Percentiles rank a stretch among this genome's conserved stretches.
These are phyloP conservation scores for Puccinia novopanici DNA, from an alignment of 1,284 basidiomycete species.

Conservation along the genomic window DNA sequence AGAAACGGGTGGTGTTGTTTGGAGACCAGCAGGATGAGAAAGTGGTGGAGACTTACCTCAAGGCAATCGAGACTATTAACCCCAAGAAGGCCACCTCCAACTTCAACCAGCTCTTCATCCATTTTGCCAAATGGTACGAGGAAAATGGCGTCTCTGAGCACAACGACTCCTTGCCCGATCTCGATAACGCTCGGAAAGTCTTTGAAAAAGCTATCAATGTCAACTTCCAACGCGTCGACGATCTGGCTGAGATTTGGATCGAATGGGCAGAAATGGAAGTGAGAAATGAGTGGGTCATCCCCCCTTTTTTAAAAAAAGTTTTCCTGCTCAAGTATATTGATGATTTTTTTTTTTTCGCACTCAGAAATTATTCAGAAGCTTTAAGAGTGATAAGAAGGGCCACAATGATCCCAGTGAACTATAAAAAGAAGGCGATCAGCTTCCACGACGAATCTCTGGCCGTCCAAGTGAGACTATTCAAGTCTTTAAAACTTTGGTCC, in stretches of 20 bases:
- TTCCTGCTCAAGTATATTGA: not conserved
- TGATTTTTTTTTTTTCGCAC: not conserved
- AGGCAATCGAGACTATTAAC: slow-evolving; percentile 82
- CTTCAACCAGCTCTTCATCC: slow-evolving; percentile 84
- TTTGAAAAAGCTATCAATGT: slow-evolving; percentile 88
- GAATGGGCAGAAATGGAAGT: slow-evolving; percentile 99
- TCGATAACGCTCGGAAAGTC: slow-evolving; percentile 84
- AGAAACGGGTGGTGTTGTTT: slow-evolving; percentile 92
- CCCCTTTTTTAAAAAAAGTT: not conserved
- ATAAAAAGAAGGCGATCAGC: slow-evolving; percentile 77
- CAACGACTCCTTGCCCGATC: slow-evolving; percentile 63
- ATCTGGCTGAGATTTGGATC: slow-evolving; percentile 97
- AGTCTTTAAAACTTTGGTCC: slow-evolving; percentile 96
- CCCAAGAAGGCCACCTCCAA: slow-evolving; percentile 90
- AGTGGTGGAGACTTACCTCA: slow-evolving; percentile 86
- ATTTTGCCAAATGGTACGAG: slow-evolving; percentile 97
- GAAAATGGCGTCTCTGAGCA: slow-evolving; percentile 72
- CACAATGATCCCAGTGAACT: slow-evolving; percentile 71
- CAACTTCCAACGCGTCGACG: slow-evolving; percentile 92
- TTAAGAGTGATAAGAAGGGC: slow-evolving; percentile 94
- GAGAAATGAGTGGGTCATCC: slow-evolving; percentile 77
- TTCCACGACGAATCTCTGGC: slow-evolving; percentile 91
- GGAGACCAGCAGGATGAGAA: slow-evolving; percentile 84
- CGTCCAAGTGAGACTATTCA: slow-evolving; percentile 88
- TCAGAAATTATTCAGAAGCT: slow-evolving; percentile 91